A percentile compares a stretch with the other conserved stretches of the same genome.
Conservation (phyloP, 2,329 filamentous ascomycete genomes). For the Ascochyta rabiei region DNA sequence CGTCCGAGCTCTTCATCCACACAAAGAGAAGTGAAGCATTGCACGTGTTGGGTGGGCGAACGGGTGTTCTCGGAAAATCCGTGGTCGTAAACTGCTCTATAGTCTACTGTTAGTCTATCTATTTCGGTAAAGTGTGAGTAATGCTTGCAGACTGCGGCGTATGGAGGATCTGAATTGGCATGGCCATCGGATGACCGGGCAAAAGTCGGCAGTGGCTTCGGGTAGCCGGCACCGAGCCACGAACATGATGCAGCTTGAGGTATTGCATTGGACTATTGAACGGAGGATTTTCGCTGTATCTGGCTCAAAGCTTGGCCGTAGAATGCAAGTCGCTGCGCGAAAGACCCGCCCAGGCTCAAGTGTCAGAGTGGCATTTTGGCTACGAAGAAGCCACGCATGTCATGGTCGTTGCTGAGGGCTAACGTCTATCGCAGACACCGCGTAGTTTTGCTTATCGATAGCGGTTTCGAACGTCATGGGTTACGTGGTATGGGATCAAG, state of each 20-base stretch:
- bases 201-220: conserved; percentile 11
- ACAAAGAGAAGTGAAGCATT: not conserved
- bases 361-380: not conserved
- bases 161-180: not conserved
- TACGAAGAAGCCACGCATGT: conserved; percentile 8
- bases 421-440: conserved; percentile 3
- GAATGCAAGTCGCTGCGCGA: not conserved
- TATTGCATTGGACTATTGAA: not conserved
- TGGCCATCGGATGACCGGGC: conserved; percentile 9
- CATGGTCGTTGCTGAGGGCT: conserved; percentile 2
- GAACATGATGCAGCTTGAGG: not conserved
- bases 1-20: not conserved
- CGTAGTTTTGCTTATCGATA: not conserved
- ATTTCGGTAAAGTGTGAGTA: not conserved
- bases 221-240: conserved; percentile 6
- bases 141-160: not conserved
- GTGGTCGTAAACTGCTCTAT: not conserved
- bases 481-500: not conserved
- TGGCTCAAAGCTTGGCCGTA: not conserved
- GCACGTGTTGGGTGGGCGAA: conserved; percentile 8
- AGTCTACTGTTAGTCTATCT: not conserved
- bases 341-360: not conserved
- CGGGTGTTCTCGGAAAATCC: conserved; percentile 4
- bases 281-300: not conserved
- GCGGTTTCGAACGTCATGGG: conserved; percentile 5